These are phyloP conservation scores for Abrus pulchellus DNA, from an alignment of 306 rosid genomes.

Conservation along the genomic window DNA sequence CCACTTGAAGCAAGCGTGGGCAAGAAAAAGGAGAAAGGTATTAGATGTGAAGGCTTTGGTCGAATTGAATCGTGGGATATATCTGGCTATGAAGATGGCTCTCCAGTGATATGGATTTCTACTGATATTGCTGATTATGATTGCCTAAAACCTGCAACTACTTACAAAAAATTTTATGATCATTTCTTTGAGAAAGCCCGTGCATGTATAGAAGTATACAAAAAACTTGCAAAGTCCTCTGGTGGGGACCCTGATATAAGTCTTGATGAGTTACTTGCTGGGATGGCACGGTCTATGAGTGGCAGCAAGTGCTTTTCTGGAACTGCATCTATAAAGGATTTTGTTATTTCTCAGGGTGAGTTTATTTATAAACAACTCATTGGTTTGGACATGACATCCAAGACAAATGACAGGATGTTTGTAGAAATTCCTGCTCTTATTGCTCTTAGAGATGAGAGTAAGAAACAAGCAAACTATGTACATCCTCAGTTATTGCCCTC, in stretches of 20 bases:
- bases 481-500: conserved; percentile 53
- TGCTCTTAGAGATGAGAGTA: conserved; percentile 73
- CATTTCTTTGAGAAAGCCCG: conserved; percentile 78
- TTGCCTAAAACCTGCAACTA: conserved; percentile 77
- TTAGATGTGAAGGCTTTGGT: conserved; percentile 87
- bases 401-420: conserved; percentile 67
- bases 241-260: conserved; percentile 74
- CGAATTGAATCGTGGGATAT: conserved; percentile 90
- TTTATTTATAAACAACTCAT: conserved; percentile 83
- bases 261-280: conserved; percentile 92
- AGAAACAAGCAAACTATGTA: conserved; percentile 52
- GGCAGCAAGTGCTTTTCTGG: conserved; percentile 73
- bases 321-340: conserved; percentile 76
- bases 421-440: conserved; percentile 71
- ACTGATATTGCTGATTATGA: conserved; percentile 85
- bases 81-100: conserved; percentile 93
- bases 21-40: conserved; percentile 72
- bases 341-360: conserved; percentile 80
- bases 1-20: conserved; percentile 67
- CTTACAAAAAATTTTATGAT: conserved; percentile 76
- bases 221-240: conserved; percentile 67
- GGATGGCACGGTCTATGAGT: conserved; percentile 80
- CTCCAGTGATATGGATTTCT: conserved; percentile 87
- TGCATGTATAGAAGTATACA: conserved; percentile 82
- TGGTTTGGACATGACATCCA: conserved; percentile 78